Evolutionary conservation across 345 rosid species (phyloP).

Genomic region (Cardamine occulta): DNA sequence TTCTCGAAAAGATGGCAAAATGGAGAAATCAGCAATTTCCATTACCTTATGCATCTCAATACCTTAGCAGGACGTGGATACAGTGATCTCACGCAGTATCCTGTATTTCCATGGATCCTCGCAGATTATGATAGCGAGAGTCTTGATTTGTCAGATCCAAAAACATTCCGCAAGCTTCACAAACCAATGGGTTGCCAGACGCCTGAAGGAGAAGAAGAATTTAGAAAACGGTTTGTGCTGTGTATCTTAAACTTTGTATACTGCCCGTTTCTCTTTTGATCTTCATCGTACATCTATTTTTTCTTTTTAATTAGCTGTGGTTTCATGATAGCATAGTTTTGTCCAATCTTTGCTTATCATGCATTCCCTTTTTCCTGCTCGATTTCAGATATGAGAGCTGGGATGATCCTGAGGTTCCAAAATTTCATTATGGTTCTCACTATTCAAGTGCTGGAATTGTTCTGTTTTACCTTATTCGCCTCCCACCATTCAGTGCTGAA

Average conservation of each 20-base stretch:
- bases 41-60: conserved; percentile 99
- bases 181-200: conserved; percentile 99
- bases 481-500: conserved; percentile 96
- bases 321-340: conserved; percentile 14
- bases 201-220: conserved; percentile 94
- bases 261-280: conserved; percentile 10
- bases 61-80: conserved; percentile 99
- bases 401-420: conserved; percentile 99
- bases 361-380: conserved; percentile 17
- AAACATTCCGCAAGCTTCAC: conserved; percentile 86
- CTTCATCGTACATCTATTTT: background rate
- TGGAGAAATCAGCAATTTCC: conserved; percentile 99
- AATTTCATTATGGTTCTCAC: conserved; percentile 99
- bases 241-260: conserved; percentile 31
- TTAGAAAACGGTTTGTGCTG: conserved; percentile 80
- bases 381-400: conserved; percentile 91
- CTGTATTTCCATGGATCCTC: conserved; percentile 99
- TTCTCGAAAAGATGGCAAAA: conserved; percentile 99
- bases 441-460: conserved; percentile 99
- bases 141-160: conserved; percentile 84
- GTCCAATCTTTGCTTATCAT: conserved; percentile 14
- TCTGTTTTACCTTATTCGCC: conserved; percentile 94
- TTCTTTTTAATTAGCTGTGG: conserved; percentile 23
- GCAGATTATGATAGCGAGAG: conserved; percentile 91
- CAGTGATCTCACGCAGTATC: conserved; percentile 99